phyloP scores from a whole-genome alignment of 345 rosid species.

The Eucalyptus globulus region DNA sequence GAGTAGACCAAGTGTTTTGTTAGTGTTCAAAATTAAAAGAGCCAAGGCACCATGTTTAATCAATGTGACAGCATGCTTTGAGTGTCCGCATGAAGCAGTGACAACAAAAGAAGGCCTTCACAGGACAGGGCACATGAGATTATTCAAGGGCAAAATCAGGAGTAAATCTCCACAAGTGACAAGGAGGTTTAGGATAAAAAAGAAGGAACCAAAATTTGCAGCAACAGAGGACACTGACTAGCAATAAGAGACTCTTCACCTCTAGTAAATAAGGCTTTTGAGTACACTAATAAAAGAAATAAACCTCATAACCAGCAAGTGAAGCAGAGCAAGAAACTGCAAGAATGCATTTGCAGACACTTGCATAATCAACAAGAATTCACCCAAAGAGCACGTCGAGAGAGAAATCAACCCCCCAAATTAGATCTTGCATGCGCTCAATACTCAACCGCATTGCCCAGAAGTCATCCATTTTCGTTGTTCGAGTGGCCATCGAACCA shows the following conservation, averaged over 20 bases:
- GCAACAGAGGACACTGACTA: background rate
- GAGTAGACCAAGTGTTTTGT: background rate
- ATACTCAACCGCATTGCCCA: background rate
- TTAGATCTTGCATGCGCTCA: background rate
- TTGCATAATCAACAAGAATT: background rate
- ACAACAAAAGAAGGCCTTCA: background rate
- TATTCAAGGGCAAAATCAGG: background rate
- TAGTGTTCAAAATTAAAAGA: background rate
- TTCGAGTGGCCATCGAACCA: background rate
- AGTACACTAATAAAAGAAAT: background rate
- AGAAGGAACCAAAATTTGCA: background rate
- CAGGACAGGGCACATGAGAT: background rate
- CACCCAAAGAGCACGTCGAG: constrained; percentile 1
- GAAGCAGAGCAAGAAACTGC: background rate
- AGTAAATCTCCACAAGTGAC: background rate
- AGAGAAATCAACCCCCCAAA: background rate
- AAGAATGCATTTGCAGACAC: background rate
- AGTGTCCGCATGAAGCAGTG: background rate
- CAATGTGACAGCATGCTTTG: background rate
- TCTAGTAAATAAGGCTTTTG: background rate
- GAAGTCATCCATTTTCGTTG: background rate
- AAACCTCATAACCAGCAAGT: background rate
- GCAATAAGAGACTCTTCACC: background rate
- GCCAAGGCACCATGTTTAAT: background rate
- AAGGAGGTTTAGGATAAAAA: background rate